These are phyloP conservation scores for Diaporthe sp. DNA, from an alignment of 2,329 filamentous ascomycete species.

Conservation along the genomic window DNA sequence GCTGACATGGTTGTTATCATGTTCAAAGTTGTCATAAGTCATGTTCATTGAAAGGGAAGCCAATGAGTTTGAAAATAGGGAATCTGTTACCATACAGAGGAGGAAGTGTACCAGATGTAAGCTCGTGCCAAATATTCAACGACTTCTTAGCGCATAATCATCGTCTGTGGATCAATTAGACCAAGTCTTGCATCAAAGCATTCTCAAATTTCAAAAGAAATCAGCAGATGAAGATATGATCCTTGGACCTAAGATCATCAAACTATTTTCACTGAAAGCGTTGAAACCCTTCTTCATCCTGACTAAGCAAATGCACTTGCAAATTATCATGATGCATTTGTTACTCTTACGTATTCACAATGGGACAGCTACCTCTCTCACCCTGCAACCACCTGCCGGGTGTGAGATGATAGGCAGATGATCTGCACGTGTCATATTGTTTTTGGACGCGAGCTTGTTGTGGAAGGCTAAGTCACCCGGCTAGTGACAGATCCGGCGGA, in stretches of 20 bases:
- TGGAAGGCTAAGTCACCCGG: background rate
- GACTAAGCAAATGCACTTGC: background rate
- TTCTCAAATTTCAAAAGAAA: too few relatives aligned
- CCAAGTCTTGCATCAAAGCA: too few relatives aligned
- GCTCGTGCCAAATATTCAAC: background rate
- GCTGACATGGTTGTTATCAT: background rate
- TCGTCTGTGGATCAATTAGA: background rate
- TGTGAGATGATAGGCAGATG: background rate
- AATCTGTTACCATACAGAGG: too few relatives aligned
- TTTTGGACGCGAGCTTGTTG: background rate
- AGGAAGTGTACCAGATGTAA: background rate
- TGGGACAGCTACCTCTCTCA: background rate
- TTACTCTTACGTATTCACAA: background rate
- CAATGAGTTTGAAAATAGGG: background rate
- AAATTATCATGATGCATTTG: background rate
- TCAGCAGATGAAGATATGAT: background rate
- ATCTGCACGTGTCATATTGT: background rate
- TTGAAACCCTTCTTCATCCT: too few relatives aligned
- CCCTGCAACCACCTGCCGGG: background rate
- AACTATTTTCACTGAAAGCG: background rate
- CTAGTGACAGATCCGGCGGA: slow-evolving; percentile 27
- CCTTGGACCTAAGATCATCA: background rate
- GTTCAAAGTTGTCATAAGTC: background rate
- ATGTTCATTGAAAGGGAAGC: background rate
- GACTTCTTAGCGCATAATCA: background rate